These are phyloP conservation scores for Fusarium dimerum DNA, from an alignment of 2,329 filamentous ascomycete genomes.

Conservation along the genomic window DNA sequence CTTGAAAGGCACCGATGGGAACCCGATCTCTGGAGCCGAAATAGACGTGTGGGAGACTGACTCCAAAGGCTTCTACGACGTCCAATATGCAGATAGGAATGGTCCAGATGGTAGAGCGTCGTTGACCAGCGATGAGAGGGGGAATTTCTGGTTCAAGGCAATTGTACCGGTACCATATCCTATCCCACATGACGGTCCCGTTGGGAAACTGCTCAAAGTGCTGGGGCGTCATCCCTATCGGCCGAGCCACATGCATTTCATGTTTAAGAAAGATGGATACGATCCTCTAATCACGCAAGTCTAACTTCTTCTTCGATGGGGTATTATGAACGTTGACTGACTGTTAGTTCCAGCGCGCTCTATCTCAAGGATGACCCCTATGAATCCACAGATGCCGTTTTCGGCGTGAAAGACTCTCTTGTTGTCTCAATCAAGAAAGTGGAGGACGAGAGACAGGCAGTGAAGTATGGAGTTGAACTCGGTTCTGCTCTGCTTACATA, in stretches of 20 bases:
- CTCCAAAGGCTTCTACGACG: constrained; percentile 72
- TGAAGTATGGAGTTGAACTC: constrained; percentile 6
- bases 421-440: constrained; percentile 58
- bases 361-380: constrained; percentile 80
- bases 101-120: constrained; percentile 36
- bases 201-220: constrained; percentile 67
- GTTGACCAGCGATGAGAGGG: constrained; percentile 30
- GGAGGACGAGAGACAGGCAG: constrained; percentile 6
- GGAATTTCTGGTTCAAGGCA: constrained; percentile 72
- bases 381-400: constrained; percentile 81
- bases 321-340: background rate
- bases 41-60: constrained; percentile 83
- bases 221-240: constrained; percentile 72
- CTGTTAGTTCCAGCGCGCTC: constrained; percentile 59
- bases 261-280: constrained; percentile 62
- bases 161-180: constrained; percentile 85
- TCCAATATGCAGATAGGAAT: constrained; percentile 64
- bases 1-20: constrained; percentile 61
- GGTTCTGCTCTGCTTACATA: constrained; percentile 5
- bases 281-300: constrained; percentile 15
- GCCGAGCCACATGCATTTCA: constrained; percentile 82
- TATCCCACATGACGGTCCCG: constrained; percentile 81
- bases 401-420: constrained; percentile 81
- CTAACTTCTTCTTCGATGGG: background rate
- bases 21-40: constrained; percentile 61